These are phyloP conservation scores for Tylopilus sp. DNA, from an alignment of 768 basidiomycete genomes.

Conservation along the genomic window DNA sequence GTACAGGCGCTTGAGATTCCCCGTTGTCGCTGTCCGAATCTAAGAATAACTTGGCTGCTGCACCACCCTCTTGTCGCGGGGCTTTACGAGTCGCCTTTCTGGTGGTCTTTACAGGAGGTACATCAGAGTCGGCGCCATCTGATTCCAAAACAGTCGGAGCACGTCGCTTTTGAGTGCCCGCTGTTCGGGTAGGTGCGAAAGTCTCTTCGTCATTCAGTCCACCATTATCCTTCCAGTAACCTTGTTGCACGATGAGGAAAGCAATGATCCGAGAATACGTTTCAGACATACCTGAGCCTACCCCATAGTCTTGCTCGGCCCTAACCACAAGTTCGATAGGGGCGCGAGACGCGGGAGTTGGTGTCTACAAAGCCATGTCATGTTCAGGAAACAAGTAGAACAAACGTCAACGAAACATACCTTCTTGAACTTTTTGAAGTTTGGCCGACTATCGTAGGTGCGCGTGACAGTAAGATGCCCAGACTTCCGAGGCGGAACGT, in stretches of 20 bases:
- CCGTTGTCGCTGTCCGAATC: constrained; percentile 43
- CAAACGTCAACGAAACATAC: constrained; percentile 32
- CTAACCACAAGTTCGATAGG: constrained; percentile 51
- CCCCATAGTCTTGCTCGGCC: constrained; percentile 52
- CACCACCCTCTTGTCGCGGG: constrained; percentile 28
- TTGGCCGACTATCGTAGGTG: constrained; percentile 41
- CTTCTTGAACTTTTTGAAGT: constrained; percentile 81
- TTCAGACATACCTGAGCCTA: constrained; percentile 44
- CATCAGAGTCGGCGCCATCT: constrained; percentile 33
- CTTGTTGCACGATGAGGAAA: constrained; percentile 30
- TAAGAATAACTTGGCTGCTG: constrained; percentile 43
- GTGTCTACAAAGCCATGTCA: constrained; percentile 28
- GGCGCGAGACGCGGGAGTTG: constrained; percentile 21
- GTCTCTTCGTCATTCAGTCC: constrained; percentile 18
- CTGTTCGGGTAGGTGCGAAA: constrained; percentile 17
- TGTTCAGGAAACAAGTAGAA: constrained; percentile 9
- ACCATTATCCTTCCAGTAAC: constrained; percentile 51
- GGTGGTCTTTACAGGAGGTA: constrained; percentile 12
- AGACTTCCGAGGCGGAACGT: constrained; percentile 40
- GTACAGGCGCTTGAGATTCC: not conserved
- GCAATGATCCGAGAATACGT: not conserved
- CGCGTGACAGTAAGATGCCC: constrained; percentile 35
- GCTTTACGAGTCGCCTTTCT: constrained; percentile 19
- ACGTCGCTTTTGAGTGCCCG: constrained; percentile 20
- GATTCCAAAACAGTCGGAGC: constrained; percentile 38